A percentile compares a stretch with the other conserved stretches of the same genome.
These are phyloP conservation scores for Linaria vulgaris DNA, from an alignment of 257 asterid species.

Conservation along the genomic window DNA sequence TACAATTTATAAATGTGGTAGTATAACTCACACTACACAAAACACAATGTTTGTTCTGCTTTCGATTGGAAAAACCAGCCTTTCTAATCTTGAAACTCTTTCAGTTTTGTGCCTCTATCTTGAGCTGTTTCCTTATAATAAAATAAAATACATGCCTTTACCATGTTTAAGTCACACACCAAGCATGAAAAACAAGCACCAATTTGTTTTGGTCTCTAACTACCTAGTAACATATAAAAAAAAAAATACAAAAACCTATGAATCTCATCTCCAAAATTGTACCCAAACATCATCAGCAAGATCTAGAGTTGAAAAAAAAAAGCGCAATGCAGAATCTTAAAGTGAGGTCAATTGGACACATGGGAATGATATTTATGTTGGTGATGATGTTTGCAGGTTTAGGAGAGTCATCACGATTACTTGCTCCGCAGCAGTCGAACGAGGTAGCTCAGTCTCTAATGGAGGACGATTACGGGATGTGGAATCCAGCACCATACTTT, in stretches of 20 bases:
- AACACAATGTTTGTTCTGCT: too few species aligned
- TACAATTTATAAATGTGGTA: too few species aligned
- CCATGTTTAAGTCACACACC: conserved; percentile 17
- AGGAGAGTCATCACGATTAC: neutral
- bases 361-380: neutral
- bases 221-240: neutral
- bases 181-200: conserved; percentile 16
- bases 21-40: too few species aligned
- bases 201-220: neutral
- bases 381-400: neutral
- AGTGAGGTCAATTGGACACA: neutral
- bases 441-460: neutral
- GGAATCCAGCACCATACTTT: conserved; percentile 23
- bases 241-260: neutral
- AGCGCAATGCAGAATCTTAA: neutral
- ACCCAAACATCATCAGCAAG: neutral
- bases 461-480: conserved; percentile 21
- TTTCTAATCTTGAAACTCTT: too few species aligned
- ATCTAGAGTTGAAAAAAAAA: neutral
- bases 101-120: too few species aligned
- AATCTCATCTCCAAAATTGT: too few species aligned
- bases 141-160: neutral
- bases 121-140: conserved; percentile 20
- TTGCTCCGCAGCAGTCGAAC: neutral
- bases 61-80: too few species aligned